Percentiles rank a stretch among this genome's conserved stretches.
Evolutionary conservation across 179 eudicot species (phyloP).

Genomic region (Beta corolliflora): DNA sequence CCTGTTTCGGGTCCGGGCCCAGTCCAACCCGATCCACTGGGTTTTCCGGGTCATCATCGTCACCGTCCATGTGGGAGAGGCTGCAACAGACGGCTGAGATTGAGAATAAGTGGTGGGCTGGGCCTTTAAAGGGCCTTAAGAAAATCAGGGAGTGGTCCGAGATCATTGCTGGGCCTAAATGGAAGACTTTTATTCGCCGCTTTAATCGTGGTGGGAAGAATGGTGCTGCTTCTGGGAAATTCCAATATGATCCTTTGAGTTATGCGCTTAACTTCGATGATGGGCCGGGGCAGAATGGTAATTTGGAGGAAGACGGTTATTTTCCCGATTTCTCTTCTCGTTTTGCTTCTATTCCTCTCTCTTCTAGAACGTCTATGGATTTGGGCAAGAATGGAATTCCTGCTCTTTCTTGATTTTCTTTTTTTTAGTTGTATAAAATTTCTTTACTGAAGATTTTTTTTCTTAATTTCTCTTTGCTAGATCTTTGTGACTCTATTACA

Average conservation of each 20-base stretch:
- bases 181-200: slow-evolving; percentile 42
- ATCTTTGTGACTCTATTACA: background rate
- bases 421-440: background rate
- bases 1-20: slow-evolving; percentile 29
- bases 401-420: background rate
- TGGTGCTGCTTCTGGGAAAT: slow-evolving; percentile 14
- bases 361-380: slow-evolving; percentile 33
- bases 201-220: slow-evolving; percentile 22
- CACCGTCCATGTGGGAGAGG: slow-evolving; percentile 38
- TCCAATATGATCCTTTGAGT: slow-evolving; percentile 36
- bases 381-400: slow-evolving; percentile 24
- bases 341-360: slow-evolving; percentile 29
- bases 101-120: slow-evolving; percentile 32
- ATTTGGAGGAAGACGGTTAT: slow-evolving; percentile 15
- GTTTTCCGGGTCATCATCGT: slow-evolving; percentile 21
- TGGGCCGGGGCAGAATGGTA: slow-evolving; percentile 30
- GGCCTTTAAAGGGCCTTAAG: slow-evolving; percentile 27
- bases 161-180: slow-evolving; percentile 35
- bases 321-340: slow-evolving; percentile 37
- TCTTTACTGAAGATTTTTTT: background rate
- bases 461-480: background rate
- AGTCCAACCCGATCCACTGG: slow-evolving; percentile 10
- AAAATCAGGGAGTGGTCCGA: slow-evolving; percentile 41
- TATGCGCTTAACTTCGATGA: slow-evolving; percentile 39
- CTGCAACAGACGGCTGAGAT: slow-evolving; percentile 24